phyloP scores from a whole-genome alignment of 768 basidiomycete species.

The Suillus plorans region DNA sequence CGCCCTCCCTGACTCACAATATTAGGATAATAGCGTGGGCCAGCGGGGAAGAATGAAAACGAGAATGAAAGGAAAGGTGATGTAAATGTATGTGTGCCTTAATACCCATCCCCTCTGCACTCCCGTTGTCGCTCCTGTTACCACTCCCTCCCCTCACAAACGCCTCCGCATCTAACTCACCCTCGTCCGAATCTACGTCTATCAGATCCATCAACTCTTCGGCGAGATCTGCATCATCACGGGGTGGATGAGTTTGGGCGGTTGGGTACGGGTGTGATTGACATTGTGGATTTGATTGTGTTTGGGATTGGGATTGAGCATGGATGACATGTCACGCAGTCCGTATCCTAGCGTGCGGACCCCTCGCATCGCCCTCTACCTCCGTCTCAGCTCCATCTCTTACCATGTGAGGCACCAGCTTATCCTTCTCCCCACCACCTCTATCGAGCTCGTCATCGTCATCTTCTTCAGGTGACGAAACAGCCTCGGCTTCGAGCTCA shows the following conservation, averaged over 20 bases:
- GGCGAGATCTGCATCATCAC: conserved; percentile 12
- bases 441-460: conserved; percentile 7
- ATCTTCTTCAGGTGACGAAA: conserved; percentile 2
- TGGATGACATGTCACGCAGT: conserved; percentile 24
- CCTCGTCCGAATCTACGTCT: conserved; percentile 10
- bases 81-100: no score
- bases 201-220: conserved; percentile 29
- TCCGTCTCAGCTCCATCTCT: conserved; percentile 35
- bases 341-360: conserved; percentile 25
- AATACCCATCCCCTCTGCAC: conserved; percentile 7
- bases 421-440: conserved; percentile 15
- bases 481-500: conserved; percentile 23
- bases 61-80: no score
- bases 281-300: no score
- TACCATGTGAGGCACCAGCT: conserved; percentile 13
- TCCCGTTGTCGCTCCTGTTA: conserved; percentile 9
- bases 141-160: conserved; percentile 16
- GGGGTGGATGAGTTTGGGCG: conserved; percentile 5
- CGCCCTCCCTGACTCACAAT: no score
- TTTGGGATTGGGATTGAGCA: neutral
- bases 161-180: conserved; percentile 1
- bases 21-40: no score
- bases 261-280: neutral
- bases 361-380: conserved; percentile 26
- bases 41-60: no score